Percentiles rank a stretch among this genome's conserved stretches.
phyloP scores from a whole-genome alignment of 1,139 yeast genomes.

The Hyphopichia fennica region DNA sequence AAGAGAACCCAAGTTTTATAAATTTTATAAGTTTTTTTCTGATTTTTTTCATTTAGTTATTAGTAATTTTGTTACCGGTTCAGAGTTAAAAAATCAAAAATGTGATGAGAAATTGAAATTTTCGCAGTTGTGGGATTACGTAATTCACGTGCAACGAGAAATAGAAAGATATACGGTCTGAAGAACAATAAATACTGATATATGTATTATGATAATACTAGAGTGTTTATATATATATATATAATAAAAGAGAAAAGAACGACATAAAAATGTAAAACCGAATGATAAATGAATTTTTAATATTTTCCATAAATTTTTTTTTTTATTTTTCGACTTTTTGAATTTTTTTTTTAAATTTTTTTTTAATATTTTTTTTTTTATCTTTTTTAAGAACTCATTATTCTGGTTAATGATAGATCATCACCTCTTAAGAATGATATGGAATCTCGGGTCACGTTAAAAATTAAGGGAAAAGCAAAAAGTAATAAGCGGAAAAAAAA shows the following conservation, averaged over 20 bases:
- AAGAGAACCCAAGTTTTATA: no score
- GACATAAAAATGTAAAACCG: neutral
- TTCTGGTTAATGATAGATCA: neutral
- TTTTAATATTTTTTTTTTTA: neutral
- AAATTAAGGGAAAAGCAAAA: neutral
- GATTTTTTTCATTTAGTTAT: neutral
- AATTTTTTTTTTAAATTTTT: neutral
- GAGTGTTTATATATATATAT: no score
- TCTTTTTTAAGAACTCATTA: neutral
- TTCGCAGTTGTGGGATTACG: neutral
- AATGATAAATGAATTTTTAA: neutral
- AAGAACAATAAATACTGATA: no score
- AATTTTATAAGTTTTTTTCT: slow-evolving; percentile 1
- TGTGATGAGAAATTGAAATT: neutral
- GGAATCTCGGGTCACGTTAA: neutral
- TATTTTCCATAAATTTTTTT: neutral
- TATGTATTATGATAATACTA: no score
- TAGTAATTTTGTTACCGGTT: neutral
- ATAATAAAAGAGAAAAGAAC: neutral
- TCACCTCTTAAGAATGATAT: neutral
- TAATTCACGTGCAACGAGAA: no score
- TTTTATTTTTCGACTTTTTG: neutral
- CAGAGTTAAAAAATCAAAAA: neutral
- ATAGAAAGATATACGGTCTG: no score
- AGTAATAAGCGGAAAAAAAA: neutral